These are phyloP conservation scores for Karstenula rhodostoma DNA, from an alignment of 2,329 filamentous ascomycete genomes.

Conservation along the genomic window DNA sequence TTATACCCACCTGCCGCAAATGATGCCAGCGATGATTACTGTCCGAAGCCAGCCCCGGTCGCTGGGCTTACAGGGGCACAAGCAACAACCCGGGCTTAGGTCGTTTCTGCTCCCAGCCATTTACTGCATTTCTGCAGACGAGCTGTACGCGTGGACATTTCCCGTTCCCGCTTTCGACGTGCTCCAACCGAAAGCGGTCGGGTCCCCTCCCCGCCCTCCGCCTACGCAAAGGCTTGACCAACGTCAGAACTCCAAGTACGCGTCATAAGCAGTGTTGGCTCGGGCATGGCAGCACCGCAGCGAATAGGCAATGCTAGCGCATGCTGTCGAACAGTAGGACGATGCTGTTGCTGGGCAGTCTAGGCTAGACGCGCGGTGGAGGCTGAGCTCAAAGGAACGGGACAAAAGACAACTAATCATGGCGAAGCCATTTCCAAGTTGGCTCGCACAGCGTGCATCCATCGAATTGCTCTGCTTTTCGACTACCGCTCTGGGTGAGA, in stretches of 20 bases:
- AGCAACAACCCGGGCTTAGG: neutral
- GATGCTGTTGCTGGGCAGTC: conserved; percentile 15
- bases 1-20: neutral
- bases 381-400: conserved; percentile 24
- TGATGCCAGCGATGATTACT: neutral
- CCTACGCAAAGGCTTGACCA: conserved; percentile 27
- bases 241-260: conserved; percentile 32
- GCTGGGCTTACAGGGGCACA: conserved; percentile 4
- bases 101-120: conserved; percentile 3
- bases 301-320: conserved; percentile 23
- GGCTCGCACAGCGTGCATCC: conserved; percentile 1
- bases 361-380: conserved; percentile 25
- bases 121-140: conserved; percentile 16
- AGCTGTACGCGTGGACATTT: conserved; percentile 2
- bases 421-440: neutral
- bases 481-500: conserved; percentile 1
- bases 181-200: conserved; percentile 30
- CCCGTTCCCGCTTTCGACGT: neutral
- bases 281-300: conserved; percentile 18
- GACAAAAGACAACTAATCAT: neutral
- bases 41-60: conserved; percentile 2
- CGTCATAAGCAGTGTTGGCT: conserved; percentile 36
- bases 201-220: conserved; percentile 38
- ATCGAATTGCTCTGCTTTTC: neutral
- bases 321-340: conserved; percentile 21